Evolutionary conservation across 2,329 filamentous ascomycete genomes (phyloP).

Genomic region (Kalmusia sp.): DNA sequence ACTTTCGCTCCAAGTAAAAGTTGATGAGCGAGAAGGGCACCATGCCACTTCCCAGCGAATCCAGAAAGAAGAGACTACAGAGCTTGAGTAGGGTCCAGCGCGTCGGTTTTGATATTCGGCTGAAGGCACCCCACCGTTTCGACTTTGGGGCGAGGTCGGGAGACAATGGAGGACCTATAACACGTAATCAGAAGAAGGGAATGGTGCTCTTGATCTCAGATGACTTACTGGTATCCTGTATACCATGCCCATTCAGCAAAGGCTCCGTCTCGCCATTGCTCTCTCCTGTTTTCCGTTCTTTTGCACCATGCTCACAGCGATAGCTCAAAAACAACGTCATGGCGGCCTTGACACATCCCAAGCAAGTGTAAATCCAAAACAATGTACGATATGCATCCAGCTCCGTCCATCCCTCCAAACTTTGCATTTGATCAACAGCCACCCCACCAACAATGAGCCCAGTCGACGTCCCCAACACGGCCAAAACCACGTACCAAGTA

Average conservation of each 20-base stretch:
- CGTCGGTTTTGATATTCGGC: conserved; percentile 65
- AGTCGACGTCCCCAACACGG: conserved; percentile 43
- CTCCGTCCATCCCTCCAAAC: conserved; percentile 42
- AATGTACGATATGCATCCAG: conserved; percentile 48
- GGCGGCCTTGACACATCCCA: conserved; percentile 49
- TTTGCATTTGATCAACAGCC: conserved; percentile 42
- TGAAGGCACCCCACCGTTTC: conserved; percentile 48
- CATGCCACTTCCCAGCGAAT: conserved; percentile 74
- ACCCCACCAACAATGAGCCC: conserved; percentile 46
- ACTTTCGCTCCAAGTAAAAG: conserved; percentile 66
- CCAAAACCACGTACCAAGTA: conserved; percentile 50
- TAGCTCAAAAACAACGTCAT: conserved; percentile 49
- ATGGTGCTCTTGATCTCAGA: conserved; percentile 1
- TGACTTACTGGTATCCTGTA: conserved; percentile 11
- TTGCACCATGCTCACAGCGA: conserved; percentile 42
- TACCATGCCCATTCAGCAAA: conserved; percentile 24
- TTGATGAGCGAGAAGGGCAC: conserved; percentile 58
- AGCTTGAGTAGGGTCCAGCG: conserved; percentile 65
- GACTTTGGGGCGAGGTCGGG: conserved; percentile 13
- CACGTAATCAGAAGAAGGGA: no score
- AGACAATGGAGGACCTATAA: conserved; percentile 9
- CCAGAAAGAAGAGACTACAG: conserved; percentile 71
- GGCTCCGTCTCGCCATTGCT: conserved; percentile 30
- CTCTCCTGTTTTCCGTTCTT: conserved; percentile 11
- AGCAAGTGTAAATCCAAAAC: conserved; percentile 52